Conservation (phyloP, 805 yeast species). For the Kodamaea leandrae region DNA sequence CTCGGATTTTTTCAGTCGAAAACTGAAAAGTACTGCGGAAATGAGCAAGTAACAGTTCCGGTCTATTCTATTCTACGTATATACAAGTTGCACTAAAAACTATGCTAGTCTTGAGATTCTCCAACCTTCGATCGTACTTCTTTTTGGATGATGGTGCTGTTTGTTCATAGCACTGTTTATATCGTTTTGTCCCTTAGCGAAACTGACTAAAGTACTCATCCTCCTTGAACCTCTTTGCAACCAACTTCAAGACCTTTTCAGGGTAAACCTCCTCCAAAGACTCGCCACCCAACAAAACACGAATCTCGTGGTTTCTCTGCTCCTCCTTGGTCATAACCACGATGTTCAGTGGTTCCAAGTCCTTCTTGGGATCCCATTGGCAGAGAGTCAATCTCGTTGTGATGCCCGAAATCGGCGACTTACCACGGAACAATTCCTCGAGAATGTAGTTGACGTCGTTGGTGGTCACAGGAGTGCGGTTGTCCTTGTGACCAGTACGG, state of each 20-base stretch:
- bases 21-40: not conserved
- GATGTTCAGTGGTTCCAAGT: constrained; percentile 69
- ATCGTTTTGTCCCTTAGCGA: too few species aligned
- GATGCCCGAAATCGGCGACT: constrained; percentile 80
- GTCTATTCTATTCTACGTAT: too few species aligned
- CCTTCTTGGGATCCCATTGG: constrained; percentile 75
- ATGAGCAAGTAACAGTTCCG: not conserved
- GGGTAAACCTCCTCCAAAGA: constrained; percentile 61
- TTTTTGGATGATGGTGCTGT: too few species aligned
- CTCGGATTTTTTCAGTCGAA: constrained; percentile 2
- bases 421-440: constrained; percentile 92
- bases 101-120: too few species aligned
- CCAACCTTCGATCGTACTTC: too few species aligned
- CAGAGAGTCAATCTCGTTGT: constrained; percentile 78
- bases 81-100: too few species aligned
- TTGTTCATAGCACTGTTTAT: too few species aligned
- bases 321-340: constrained; percentile 89
- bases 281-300: constrained; percentile 70
- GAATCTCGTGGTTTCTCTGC: constrained; percentile 72
- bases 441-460: constrained; percentile 77
- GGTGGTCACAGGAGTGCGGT: constrained; percentile 69
- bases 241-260: constrained; percentile 52
- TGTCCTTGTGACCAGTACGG: constrained; percentile 69
- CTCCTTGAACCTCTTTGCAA: constrained; percentile 65
- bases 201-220: constrained; percentile 70